Evolutionary conservation across 1,284 basidiomycete genomes (phyloP).

Genomic region (Porodaedalea pini): DNA sequence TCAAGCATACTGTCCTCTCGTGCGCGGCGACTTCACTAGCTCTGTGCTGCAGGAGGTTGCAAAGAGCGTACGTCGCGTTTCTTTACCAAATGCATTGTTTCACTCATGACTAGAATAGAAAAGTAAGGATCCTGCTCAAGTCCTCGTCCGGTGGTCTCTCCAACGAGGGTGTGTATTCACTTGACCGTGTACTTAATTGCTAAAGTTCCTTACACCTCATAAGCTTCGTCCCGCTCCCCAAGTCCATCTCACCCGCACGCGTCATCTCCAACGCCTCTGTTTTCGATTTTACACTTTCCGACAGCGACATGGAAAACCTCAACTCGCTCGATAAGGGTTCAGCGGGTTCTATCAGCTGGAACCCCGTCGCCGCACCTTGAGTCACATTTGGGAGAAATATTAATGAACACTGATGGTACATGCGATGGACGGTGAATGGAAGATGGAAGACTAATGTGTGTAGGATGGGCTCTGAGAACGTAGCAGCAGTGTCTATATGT

Average conservation of each 20-base stretch:
- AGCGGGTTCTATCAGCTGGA: conserved; percentile 66
- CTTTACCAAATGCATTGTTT: background rate
- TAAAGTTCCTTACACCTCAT: background rate
- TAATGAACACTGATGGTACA: background rate
- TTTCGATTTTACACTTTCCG: conserved; percentile 64
- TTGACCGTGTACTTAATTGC: background rate
- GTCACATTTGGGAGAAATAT: background rate
- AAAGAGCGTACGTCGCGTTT: conserved; percentile 34
- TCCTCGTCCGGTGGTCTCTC: conserved; percentile 68
- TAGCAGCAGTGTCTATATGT: too few species aligned
- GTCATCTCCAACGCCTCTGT: conserved; percentile 69
- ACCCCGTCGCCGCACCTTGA: conserved; percentile 49
- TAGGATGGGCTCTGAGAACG: too few species aligned
- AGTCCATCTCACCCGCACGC: conserved; percentile 63
- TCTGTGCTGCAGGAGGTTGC: conserved; percentile 40
- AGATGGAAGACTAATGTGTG: too few species aligned
- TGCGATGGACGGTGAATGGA: too few species aligned
- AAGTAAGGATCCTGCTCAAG: conserved; percentile 50
- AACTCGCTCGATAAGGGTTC: conserved; percentile 63
- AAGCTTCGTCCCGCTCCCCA: conserved; percentile 71
- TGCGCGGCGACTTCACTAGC: conserved; percentile 43
- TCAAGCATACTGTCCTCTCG: conserved; percentile 52
- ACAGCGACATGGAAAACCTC: conserved; percentile 58
- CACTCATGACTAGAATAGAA: conserved; percentile 31
- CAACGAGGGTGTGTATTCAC: conserved; percentile 48